Base-by-base conservation (phyloP, 345 rosid genomes). In the Eutrema heterophyllum region DNA sequence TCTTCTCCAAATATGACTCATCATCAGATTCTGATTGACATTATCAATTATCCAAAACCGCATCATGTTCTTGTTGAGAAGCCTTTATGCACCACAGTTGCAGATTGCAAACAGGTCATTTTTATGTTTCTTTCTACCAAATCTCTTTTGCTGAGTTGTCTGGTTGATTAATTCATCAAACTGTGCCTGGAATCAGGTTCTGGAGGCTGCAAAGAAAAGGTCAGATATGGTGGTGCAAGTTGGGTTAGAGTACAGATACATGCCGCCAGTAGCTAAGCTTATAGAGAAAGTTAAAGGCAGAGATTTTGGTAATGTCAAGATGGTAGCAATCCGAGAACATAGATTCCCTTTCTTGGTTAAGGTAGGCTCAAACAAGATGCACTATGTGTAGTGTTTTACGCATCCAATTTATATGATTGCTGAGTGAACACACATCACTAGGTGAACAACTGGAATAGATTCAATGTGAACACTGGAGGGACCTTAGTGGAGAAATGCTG, bases 1-100 rank as follows among this genome's bases (percentile, higher is more conserved):
- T 88, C 98, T n/a, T 82, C 84, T 65, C 98, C 98, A 8, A 94
- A 94, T 79, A 94, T 91, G 98, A 89, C 97, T 71, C 97, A 94
- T 66, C 83, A 83, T 75, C 83, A 83, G 80, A 94, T 94, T 57
- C 85, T 94, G 5, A 86, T 91, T 84, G 98, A 89, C 68, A 87
- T 91, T 18, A 82, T 94, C 75, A 74, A 38, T 69, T 92, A 91
- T 66, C 89, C 90, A 0, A 91, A 83, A 51, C 87, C 93, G 4
- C 96, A 86, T 74, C 96, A 94, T 26, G 92, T 91, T n/a, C 85
- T 94, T 5, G 97, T 94, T 14, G 98, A 94, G 93, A 94, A 94
- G 85, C 97, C 98, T 4, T 73, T 94, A 68, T 94, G 98, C 81
- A 91, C 98, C 35, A 88, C 85, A 1, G 90, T 94, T 52, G 85